Evolutionary conservation across 2,329 filamentous ascomycete species (phyloP).

Genomic region (Epichloe amarillans): DNA sequence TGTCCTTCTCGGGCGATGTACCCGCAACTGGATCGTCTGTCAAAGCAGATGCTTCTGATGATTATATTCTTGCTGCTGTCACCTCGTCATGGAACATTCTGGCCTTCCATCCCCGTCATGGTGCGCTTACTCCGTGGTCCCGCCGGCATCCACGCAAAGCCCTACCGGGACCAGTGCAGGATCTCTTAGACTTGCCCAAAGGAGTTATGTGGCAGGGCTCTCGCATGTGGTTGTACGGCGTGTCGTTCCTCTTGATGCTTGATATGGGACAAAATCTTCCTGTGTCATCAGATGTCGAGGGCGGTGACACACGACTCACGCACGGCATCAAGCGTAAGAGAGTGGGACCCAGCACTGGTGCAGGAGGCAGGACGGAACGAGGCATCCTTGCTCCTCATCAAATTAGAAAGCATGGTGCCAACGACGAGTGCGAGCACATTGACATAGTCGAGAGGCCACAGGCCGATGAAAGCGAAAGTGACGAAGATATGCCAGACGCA

Average conservation of each 20-base stretch:
- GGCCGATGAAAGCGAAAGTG: slow-evolving; percentile 20
- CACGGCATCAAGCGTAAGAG: slow-evolving; percentile 42
- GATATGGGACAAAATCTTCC: slow-evolving; percentile 61
- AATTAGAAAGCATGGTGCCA: slow-evolving; percentile 26
- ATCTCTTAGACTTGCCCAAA: slow-evolving; percentile 67
- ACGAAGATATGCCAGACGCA: slow-evolving; percentile 24
- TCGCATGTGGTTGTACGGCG: slow-evolving; percentile 78
- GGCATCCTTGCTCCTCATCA: slow-evolving; percentile 31
- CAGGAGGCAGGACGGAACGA: slow-evolving; percentile 37
- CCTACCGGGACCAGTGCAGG: slow-evolving; percentile 61
- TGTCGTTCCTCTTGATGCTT: slow-evolving; percentile 83
- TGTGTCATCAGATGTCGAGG: slow-evolving; percentile 15
- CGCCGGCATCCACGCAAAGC: slow-evolving; percentile 64
- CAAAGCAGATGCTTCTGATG: slow-evolving; percentile 19
- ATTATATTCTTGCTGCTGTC: slow-evolving; percentile 39
- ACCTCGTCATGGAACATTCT: slow-evolving; percentile 52
- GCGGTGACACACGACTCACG: slow-evolving; percentile 15
- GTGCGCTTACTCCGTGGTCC: slow-evolving; percentile 73
- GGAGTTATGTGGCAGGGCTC: slow-evolving; percentile 71
- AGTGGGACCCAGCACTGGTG: slow-evolving; percentile 32
- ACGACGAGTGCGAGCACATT: slow-evolving; percentile 27
- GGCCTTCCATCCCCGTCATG: slow-evolving; percentile 66
- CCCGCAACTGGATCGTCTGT: slow-evolving; percentile 18
- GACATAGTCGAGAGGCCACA: slow-evolving; percentile 26
- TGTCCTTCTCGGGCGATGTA: slow-evolving; percentile 51